Evolutionary conservation across 495 filamentous ascomycete genomes (phyloP), one percentile per base, ranked within the genome.

Genomic region (Annulohypoxylon nitens): DNA sequence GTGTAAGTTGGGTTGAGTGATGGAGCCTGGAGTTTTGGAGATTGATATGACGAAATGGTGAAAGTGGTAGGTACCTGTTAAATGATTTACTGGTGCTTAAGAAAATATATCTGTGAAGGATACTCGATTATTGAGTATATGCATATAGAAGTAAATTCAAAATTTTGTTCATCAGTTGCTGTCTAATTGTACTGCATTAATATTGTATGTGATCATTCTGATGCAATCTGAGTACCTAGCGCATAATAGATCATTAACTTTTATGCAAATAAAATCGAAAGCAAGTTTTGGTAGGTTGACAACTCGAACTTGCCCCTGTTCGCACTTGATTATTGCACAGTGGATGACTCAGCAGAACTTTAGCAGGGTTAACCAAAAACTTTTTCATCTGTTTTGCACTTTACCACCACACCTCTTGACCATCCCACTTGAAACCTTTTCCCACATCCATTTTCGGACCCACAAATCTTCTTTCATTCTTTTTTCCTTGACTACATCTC

Each of bases 401-500:
- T 45, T 9, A 59, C 47, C 53, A 58, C 23, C 16, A 7, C 2
- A 65, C 65, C 45, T 41, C 65, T 74, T 48, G 70, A 61, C 67
- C 67, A 70, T 20, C 25, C 48, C 18, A 50, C 26, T 30, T 6
- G 30, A 30, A 30, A 30, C 9, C 7, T 25, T 14, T 16, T 53
- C 10, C 25, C 53, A 9, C 65, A 54, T 25, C 25, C 55, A 50
- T 18, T 70, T 23, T 30, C 20, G 11, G 67, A 51, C 64, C 68
- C 68, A 71, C 73, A 60, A 61, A 65, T 61, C 2, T 3, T 43
- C 20, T 12, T 61, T 14, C 9, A 7, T 7, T 66, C 43, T 65
- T 75, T 72, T 69, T 66, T 70, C 59, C 39, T 18, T 11, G 53
- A 64, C 50, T 75, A 75, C 64, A 75, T 72, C 69, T 64, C 64